A percentile compares a stretch with the other conserved stretches of the same genome.
Conservation (phyloP, 2,329 filamentous ascomycete genomes). For the Cladosporium sp. region DNA sequence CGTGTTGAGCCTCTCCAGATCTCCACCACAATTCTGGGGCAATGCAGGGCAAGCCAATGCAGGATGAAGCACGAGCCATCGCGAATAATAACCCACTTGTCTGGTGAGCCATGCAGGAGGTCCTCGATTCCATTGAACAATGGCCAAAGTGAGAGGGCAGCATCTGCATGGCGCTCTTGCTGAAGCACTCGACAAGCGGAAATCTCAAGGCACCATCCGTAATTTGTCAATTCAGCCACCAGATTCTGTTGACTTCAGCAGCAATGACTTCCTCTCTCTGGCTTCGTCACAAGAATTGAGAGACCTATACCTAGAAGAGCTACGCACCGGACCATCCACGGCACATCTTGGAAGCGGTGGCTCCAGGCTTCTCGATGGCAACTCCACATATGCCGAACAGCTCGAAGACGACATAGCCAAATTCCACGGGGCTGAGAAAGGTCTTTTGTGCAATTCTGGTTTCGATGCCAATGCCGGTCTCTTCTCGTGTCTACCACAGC, state of each 20-base stretch:
- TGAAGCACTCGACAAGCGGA: constrained; percentile 35
- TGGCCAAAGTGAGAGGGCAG: neutral
- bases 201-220: constrained; percentile 43
- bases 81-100: neutral
- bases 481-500: constrained; percentile 46
- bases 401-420: constrained; percentile 55
- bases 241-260: constrained; percentile 54
- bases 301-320: constrained; percentile 45
- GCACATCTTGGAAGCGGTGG: constrained; percentile 54
- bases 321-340: constrained; percentile 33
- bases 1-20: constrained; percentile 4
- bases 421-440: constrained; percentile 57
- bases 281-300: constrained; percentile 46
- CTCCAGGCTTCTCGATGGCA: constrained; percentile 62
- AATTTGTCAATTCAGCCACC: constrained; percentile 43
- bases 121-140: neutral
- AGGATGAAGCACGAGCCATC: neutral
- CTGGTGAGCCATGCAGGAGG: constrained; percentile 1
- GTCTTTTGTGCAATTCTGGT: constrained; percentile 57
- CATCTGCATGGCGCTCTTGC: constrained; percentile 25
- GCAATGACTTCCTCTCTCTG: constrained; percentile 63
- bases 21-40: constrained; percentile 5
- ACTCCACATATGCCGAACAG: constrained; percentile 56
- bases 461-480: constrained; percentile 48
- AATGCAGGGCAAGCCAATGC: constrained; percentile 2